Percentiles rank a stretch among this genome's conserved stretches.
These are phyloP conservation scores for Tilletia walkeri DNA, from an alignment of 1,284 basidiomycete species.

Conservation along the genomic window DNA sequence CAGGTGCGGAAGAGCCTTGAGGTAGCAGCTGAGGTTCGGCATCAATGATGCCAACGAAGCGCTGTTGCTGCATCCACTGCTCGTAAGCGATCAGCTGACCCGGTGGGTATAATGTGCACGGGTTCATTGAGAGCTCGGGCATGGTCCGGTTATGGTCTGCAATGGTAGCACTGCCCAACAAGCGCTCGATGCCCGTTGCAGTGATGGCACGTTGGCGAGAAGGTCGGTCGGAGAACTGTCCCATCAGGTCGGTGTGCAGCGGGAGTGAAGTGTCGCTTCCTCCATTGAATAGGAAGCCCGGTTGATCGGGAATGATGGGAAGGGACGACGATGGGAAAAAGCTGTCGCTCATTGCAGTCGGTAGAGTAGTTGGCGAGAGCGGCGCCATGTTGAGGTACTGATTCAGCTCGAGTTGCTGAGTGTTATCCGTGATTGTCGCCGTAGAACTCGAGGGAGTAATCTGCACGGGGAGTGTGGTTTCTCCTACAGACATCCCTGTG, in stretches of 20 bases:
- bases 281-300: too few species aligned
- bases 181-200: conserved; percentile 3
- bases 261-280: too few species aligned
- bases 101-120: conserved; percentile 5
- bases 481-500: not conserved
- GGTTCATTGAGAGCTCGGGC: conserved; percentile 7
- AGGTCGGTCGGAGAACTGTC: not conserved
- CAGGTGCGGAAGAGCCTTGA: not conserved
- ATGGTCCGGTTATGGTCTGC: not conserved
- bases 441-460: too few species aligned
- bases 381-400: too few species aligned
- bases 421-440: too few species aligned
- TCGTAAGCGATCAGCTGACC: not conserved
- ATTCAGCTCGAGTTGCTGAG: too few species aligned
- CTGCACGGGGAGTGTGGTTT: too few species aligned
- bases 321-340: too few species aligned
- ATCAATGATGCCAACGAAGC: conserved; percentile 2
- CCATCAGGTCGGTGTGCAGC: too few species aligned
- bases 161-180: conserved; percentile 6
- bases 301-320: too few species aligned
- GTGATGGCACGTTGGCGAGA: not conserved
- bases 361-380: too few species aligned
- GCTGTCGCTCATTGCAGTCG: too few species aligned
- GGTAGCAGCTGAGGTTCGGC: conserved; percentile 4
- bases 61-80: conserved; percentile 13